Evolutionary conservation across 169 alveolate species (phyloP), one percentile per base, ranked within the genome.

Genomic region (Pseudocohnilembus persalinus): DNA sequence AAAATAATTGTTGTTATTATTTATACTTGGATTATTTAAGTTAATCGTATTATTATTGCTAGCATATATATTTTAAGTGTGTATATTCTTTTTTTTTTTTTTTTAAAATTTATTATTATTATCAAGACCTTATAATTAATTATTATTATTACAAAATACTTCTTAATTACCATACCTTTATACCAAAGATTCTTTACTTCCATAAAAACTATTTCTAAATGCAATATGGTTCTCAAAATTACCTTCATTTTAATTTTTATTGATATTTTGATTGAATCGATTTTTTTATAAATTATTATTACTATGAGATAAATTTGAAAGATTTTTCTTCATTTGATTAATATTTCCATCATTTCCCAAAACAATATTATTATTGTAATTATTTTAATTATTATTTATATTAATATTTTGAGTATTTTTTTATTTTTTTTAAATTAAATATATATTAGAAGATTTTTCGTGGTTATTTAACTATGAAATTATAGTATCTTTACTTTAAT

Each of bases 191-290:
- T 30, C 80, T 24, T 68, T 72, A 31, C 33, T 77, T 33, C 63
- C 63, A 77, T 77, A 77, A 33, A 77, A 77, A 33, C 82, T 77
- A 77, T 33, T 77, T 77, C 82, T 77, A 33, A 77, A 77, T 11
- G 82, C 82, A 25, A 77, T 77, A 27, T 77, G 82, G 27, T 77
- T 77, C 33, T 77, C 82, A 34, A 77, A 77, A 20, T 20, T 20
- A 11, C 20, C 68, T 49, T 11, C 20, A 49, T 20, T 20, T 49
- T 49, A 49, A 49, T 20, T 11, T 4, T 49, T 49, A 11, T 4
- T 49, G 68, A 49, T 4, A 49, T 11, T 4, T 49, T 49, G 20
- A 4, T 11, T 49, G 68, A 11, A 11, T 11, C 68, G 4, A 49
- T 11, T 49, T 20, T 11, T 49, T 49, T 49, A 11, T 49, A 4